Conservation (phyloP, 768 basidiomycete genomes). For the Mycena albidolilacea region DNA sequence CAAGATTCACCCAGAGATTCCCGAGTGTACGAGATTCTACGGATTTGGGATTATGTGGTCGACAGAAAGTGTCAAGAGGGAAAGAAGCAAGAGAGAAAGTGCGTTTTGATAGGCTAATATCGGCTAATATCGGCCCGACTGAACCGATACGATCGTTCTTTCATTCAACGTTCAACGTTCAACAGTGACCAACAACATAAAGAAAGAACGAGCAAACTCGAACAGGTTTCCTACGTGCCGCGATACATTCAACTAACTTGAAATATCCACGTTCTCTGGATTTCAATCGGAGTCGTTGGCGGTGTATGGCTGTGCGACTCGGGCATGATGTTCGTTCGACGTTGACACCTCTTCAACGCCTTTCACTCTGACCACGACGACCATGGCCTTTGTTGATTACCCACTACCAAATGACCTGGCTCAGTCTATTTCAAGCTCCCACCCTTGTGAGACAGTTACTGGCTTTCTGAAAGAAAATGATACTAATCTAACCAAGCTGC, state of each 20-base stretch:
- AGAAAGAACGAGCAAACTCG: no score
- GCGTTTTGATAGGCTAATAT: background rate
- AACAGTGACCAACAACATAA: no score
- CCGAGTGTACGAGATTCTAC: background rate
- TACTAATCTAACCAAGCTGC: background rate
- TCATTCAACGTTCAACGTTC: no score
- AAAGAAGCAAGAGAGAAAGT: no score
- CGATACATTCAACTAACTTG: no score
- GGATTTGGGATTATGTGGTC: background rate
- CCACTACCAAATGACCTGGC: background rate
- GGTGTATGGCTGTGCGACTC: background rate
- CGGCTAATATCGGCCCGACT: no score
- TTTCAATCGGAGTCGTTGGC: background rate
- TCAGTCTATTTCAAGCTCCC: no score
- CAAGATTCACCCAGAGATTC: background rate
- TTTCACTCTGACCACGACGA: constrained; percentile 5
- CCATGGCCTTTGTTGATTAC: background rate
- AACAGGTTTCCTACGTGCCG: no score
- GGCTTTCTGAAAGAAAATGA: background rate
- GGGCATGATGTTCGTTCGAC: background rate
- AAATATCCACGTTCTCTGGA: no score
- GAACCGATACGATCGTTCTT: no score
- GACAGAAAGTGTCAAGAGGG: background rate
- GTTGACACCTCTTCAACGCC: background rate
- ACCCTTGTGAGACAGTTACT: background rate